Conservation (phyloP, 495 filamentous ascomycete genomes). For the Astrothelium macrocarpum region DNA sequence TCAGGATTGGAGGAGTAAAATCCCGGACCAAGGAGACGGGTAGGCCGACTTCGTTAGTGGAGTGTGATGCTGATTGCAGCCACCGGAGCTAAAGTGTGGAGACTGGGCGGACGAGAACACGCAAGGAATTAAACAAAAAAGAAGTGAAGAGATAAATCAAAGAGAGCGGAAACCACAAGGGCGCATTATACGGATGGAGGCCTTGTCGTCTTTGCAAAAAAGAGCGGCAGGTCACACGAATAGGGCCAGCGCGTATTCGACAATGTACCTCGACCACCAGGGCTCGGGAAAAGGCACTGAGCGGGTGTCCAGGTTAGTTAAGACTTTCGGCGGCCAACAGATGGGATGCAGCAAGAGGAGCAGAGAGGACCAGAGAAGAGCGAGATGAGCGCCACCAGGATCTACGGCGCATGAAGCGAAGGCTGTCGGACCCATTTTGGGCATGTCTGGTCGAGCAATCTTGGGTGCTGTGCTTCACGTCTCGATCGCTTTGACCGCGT, state of each 20-base stretch:
- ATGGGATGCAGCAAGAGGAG: constrained; percentile 1
- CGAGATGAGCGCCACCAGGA: constrained; percentile 1
- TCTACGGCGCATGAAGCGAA: neutral
- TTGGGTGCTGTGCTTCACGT: neutral
- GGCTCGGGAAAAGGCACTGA: neutral
- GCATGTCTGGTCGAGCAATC: neutral
- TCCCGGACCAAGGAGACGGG: neutral
- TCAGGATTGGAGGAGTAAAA: neutral
- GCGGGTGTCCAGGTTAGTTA: neutral
- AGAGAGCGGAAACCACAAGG: constrained; percentile 3
- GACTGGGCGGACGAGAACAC: neutral
- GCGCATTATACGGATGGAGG: constrained; percentile 1
- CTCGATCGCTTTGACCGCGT: neutral
- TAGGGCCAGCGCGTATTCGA: constrained; percentile 7
- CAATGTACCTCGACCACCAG: constrained; percentile 5
- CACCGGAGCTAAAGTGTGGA: neutral
- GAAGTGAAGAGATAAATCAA: neutral
- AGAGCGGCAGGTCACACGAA: constrained; percentile 4
- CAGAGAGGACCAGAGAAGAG: neutral
- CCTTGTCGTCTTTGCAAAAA: neutral
- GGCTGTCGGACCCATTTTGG: neutral
- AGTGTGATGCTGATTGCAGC: neutral
- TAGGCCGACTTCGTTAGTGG: neutral
- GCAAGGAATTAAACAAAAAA: neutral
- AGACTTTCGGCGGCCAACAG: neutral